Evolutionary conservation across 106 monocot species (phyloP), one percentile per base, ranked within the genome.

Genomic region (Narthecium ossifragum): DNA sequence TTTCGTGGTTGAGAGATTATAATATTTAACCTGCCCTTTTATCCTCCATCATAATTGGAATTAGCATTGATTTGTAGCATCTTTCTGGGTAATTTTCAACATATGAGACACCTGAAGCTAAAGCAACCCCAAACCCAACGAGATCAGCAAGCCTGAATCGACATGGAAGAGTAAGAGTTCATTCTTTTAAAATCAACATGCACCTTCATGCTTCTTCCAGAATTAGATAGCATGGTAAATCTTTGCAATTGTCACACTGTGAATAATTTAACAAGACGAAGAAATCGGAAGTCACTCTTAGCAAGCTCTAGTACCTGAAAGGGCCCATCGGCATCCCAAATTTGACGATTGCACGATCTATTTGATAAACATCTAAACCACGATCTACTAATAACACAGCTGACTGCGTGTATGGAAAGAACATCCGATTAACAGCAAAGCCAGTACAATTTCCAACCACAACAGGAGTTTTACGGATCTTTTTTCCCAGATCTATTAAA

Each of bases 281-380:
- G n/a, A n/a, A n/a, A n/a, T n/a, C n/a, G n/a, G n/a, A n/a, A n/a
- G n/a, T n/a, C n/a, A n/a, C n/a, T n/a, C n/a, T n/a, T n/a, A n/a
- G n/a, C n/a, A n/a, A n/a, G n/a, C 18, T 43, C 43, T 43, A 18
- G 18, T 43, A 96, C 96, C 96, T 96, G 78, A 96, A 90, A 40
- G 96, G 96, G 24, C 96, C 96, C 96, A 96, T 96, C 31, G 96
- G 96, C 96, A 96, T 96, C 56, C 96, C 96, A 76, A 96, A 96
- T 57, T 86, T 90, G 56, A 78, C 81, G 54, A 86, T 72, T 37
- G 81, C 80, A 45, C 68, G 74, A 63, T 96, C 96, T 53, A 96
- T 80, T 39, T 71, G 46, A 61, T 96, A 96, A 10, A 86, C 72
- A 74, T 96, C 96, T 68, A 96, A 66, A 52, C 96, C 96, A 62